phyloP scores from a whole-genome alignment of 176 grass and related monocot genomes.

The Tillandsia fasciculata region DNA sequence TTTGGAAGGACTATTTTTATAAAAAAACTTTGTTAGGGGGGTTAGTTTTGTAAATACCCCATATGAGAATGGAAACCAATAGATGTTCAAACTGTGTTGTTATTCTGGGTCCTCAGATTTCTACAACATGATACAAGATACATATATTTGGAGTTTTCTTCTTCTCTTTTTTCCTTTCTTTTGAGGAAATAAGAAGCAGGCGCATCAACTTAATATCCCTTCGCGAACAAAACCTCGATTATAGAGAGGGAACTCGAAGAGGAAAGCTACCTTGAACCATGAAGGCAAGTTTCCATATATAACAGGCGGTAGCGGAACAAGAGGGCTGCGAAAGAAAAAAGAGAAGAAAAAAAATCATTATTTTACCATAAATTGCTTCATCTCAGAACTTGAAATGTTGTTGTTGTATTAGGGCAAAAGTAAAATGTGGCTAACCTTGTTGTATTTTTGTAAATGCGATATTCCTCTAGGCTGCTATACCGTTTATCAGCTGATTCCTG shows the following conservation, averaged over 20 bases:
- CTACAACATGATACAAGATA: too few species aligned
- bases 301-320: slow-evolving; percentile 65
- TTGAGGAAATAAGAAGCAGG: neutral
- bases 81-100: too few species aligned
- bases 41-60: too few species aligned
- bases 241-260: slow-evolving; percentile 85
- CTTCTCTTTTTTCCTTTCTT: too few species aligned
- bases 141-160: too few species aligned
- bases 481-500: slow-evolving; percentile 81
- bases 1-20: too few species aligned
- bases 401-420: slow-evolving; percentile 2
- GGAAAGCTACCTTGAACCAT: slow-evolving; percentile 84
- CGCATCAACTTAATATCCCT: slow-evolving; percentile 13
- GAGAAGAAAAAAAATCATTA: neutral
- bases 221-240: slow-evolving; percentile 33
- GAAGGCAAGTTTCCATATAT: slow-evolving; percentile 58
- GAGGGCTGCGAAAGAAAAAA: slow-evolving; percentile 46
- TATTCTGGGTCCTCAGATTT: too few species aligned
- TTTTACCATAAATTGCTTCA: neutral
- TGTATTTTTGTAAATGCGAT: slow-evolving; percentile 66
- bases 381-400: neutral
- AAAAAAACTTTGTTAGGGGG: too few species aligned
- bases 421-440: slow-evolving; percentile 47
- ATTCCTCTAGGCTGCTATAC: slow-evolving; percentile 43
- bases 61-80: too few species aligned